These are phyloP conservation scores for Barnettozyma californica DNA, from an alignment of 805 yeast genomes.

Conservation along the genomic window DNA sequence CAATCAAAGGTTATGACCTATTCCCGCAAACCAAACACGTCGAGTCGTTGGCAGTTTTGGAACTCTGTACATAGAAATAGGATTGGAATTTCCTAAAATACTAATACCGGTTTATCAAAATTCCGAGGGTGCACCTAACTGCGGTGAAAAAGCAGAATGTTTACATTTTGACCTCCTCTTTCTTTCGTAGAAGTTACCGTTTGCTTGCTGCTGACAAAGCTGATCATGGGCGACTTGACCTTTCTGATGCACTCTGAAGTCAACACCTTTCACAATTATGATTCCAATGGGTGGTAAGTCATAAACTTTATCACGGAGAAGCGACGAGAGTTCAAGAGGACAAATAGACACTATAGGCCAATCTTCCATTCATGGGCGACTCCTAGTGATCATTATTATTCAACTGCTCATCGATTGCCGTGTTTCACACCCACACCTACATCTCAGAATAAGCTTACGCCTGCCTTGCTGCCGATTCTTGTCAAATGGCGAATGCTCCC, in stretches of 20 bases:
- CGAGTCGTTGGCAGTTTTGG: slow-evolving; percentile 73
- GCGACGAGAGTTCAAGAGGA: background rate
- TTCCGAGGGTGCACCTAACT: background rate
- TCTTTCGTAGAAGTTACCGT: background rate
- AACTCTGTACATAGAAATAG: slow-evolving; percentile 4
- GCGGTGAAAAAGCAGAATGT: background rate
- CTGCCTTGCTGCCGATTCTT: background rate
- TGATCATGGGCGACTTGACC: background rate
- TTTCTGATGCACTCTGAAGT: background rate
- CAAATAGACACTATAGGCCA: background rate
- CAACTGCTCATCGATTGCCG: background rate
- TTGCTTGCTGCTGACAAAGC: background rate
- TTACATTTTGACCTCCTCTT: too few species aligned
- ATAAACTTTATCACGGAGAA: background rate
- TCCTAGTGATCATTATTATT: background rate
- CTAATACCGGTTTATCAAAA: background rate
- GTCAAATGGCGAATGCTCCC: background rate
- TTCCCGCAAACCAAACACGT: slow-evolving; percentile 94
- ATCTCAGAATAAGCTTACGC: background rate
- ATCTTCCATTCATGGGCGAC: background rate
- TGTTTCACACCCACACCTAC: background rate
- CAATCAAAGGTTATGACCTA: slow-evolving; percentile 89
- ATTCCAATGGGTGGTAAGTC: background rate
- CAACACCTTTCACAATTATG: background rate
- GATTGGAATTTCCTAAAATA: background rate